Evolutionary conservation across 352 stramenopile species (phyloP), one percentile per base, ranked within the genome.

Genomic region (Globisporangium nodosum): DNA sequence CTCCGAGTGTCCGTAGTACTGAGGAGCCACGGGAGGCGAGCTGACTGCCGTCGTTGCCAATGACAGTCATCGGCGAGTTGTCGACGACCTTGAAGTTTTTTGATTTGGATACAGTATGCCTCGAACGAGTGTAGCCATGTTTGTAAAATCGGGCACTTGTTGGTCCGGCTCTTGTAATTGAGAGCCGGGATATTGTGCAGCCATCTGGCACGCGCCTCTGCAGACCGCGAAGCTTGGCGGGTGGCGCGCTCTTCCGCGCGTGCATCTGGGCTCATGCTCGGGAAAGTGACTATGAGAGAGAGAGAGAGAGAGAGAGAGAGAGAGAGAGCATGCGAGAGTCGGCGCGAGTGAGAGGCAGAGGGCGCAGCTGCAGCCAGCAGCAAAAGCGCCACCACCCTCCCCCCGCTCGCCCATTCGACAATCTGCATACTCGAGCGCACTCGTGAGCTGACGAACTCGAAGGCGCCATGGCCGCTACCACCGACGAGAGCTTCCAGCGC

Each of bases 401-500:
- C 9, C 0, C 5, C 37, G 37, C 31, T 9, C 21, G 52, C 33
- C 5, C 57, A 63, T 52, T 63, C 49, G 45, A 33, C 49, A 57
- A 63, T 42, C 24, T 20, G 49, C 30, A 11, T 20, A 11, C 15
- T 20, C 6, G 49, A 48, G 18, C 50, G 8, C 47, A 47, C 18
- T 20, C 6, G 3, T 40, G 11, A 57, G 24, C 30, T 9, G 12
- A 49, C 24, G 16, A 49, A 54, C 48, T n/a, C 21, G 37, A 40
- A 54, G n/a, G 47, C 52, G 51, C 21, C 18, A 52, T 39, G 30
- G 16, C 48, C 31, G 12, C 47, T 7, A 20, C 49, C 35, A 42
- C 33, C n/a, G 50, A 55, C 51, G 37, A 43, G 51, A 56, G 51
- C 43, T 81, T 83, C 49, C 61, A 68, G 47, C 71, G 74, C 58